Evolutionary conservation across 1,139 yeast species (phyloP), one percentile per base, ranked within the genome.

Genomic region (Candida mesenterica): DNA sequence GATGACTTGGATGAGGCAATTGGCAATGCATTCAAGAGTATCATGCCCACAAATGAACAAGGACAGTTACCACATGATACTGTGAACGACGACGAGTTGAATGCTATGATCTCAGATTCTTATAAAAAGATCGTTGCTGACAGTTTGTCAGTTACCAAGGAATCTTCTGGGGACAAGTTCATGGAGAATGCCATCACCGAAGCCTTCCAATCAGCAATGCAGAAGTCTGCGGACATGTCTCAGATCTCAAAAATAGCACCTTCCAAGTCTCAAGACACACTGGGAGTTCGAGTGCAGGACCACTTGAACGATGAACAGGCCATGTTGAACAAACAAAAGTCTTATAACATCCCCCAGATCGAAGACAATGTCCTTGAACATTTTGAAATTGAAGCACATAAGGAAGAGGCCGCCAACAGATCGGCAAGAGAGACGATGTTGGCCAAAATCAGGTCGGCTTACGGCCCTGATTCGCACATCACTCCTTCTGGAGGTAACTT

Each of bases 361-460:
- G 72, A 65, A 42, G 72, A 66, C 7, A 62, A 57, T 34, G 60
- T 65, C 10, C 49, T 65, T 25, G 65, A 59, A 7, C 72, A 67
- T 46, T 66, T 67, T 38, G 68, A 64, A 28, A 53, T 58, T 24
- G 68, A 62, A 38, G 68, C 69, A 1, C 49, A 64, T 32, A 55
- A 50, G 26, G 64, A 58, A 3, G 55, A 52, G 4, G 26, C 30
- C 5, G 19, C 27, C 22, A 30, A 38, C 16, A 15, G 10, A 36
- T 19, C 30, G 2, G 15, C 24, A 6, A 30, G 32, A 22, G 33
- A 31, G 12, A 10, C 31, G 4, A 14, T 3, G 14, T 10, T n/a
- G 7, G 19, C 13, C 9, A 28, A 19, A 28, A 12, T 25, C 10
- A 30, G 18, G n/a, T 9, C 30, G 16, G 16, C 20, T 10, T 17